Evolutionary conservation across 495 filamentous ascomycete genomes (phyloP).

Genomic region (Xylaria palmicola): DNA sequence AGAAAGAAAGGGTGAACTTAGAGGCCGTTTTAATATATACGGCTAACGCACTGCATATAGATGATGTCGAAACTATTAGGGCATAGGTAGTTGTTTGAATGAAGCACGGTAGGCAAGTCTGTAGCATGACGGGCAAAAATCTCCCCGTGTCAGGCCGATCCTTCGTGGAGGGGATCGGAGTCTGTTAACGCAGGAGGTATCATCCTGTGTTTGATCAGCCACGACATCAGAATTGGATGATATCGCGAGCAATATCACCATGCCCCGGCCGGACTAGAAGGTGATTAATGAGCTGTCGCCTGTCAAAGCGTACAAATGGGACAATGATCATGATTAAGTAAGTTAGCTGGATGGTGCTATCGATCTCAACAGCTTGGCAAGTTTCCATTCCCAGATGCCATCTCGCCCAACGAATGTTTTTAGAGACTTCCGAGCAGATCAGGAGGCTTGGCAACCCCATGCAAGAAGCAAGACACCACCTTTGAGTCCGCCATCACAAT

Average conservation of each 20-base stretch:
- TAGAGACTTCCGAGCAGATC: conserved; percentile 25
- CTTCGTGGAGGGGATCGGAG: conserved; percentile 7
- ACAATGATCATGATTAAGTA: neutral
- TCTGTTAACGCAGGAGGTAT: conserved; percentile 9
- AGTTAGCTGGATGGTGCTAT: neutral
- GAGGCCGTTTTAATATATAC: too few relatives aligned
- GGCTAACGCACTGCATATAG: too few relatives aligned
- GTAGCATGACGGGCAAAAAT: too few relatives aligned
- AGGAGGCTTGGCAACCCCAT: conserved; percentile 25
- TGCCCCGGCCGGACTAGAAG: neutral
- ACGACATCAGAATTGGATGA: neutral
- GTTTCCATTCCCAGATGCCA: neutral
- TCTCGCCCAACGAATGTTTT: neutral
- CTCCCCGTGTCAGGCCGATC: conserved; percentile 17
- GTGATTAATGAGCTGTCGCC: too few relatives aligned
- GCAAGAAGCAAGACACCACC: neutral
- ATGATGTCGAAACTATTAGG: too few relatives aligned
- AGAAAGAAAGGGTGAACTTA: too few relatives aligned
- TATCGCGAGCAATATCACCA: neutral
- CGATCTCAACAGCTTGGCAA: neutral
- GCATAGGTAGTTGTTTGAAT: neutral
- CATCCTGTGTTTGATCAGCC: conserved; percentile 6
- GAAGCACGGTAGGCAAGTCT: neutral
- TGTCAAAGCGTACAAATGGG: neutral
- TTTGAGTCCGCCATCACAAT: neutral